A percentile compares a stretch with the other conserved stretches of the same genome.
These are phyloP conservation scores for Kalmusia sp. DNA, from an alignment of 2,329 filamentous ascomycete species.

Conservation along the genomic window DNA sequence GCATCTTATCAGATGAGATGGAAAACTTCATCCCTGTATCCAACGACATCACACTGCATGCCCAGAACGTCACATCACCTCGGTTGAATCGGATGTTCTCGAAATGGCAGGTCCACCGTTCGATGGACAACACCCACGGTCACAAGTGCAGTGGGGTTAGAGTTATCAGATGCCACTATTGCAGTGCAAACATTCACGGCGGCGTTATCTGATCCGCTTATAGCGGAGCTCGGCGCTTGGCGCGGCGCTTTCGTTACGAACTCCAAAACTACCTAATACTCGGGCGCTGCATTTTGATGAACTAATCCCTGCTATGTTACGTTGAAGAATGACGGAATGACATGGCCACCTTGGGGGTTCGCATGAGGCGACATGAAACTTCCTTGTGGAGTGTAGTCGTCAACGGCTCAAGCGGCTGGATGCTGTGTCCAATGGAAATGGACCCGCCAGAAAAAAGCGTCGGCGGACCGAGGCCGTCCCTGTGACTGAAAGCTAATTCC, in stretches of 20 bases:
- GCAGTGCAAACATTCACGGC: slow-evolving; percentile 19
- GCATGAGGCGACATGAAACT: neutral
- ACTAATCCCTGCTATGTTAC: slow-evolving; percentile 3
- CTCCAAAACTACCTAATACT: slow-evolving; percentile 3
- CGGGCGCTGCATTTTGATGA: neutral
- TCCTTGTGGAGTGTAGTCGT: neutral
- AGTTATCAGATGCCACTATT: slow-evolving; percentile 44
- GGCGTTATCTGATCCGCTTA: slow-evolving; percentile 41
- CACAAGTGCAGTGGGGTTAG: slow-evolving; percentile 15
- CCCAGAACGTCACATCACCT: neutral
- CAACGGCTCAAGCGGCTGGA: slow-evolving; percentile 6
- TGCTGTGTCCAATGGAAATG: neutral
- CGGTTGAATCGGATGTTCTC: slow-evolving; percentile 14
- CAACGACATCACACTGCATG: slow-evolving; percentile 11
- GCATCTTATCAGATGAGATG: slow-evolving; percentile 10
- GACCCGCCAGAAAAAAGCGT: neutral
- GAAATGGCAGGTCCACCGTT: slow-evolving; percentile 27
- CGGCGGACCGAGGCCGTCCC: neutral
- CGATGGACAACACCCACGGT: slow-evolving; percentile 5
- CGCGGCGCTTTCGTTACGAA: slow-evolving; percentile 4
- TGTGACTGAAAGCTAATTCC: neutral
- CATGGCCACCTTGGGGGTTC: neutral
- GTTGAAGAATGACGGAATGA: neutral
- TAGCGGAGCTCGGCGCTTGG: slow-evolving; percentile 22
- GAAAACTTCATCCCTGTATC: neutral